Base-by-base conservation (phyloP, 352 stramenopile species). In the Phytophthora agathidicida region DNA sequence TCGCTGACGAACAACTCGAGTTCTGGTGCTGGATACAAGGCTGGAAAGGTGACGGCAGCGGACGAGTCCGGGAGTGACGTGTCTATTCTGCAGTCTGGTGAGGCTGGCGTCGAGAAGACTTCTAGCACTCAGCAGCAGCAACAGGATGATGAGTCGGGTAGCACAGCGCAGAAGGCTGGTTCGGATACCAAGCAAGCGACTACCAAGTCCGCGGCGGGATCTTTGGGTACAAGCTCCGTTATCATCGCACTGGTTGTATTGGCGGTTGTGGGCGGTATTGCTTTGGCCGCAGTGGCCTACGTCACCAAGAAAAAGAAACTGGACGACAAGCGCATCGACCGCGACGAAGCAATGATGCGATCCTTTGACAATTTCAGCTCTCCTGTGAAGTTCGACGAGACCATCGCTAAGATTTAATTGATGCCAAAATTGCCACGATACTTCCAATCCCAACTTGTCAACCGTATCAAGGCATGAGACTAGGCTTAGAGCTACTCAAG, bases 401-500 rank as follows among this genome's bases (percentile, higher is more conserved):
- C 54, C 41, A 77, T 77, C 32, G 68, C 68, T 39, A 57, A 65
- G 49, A 67, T 77, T 30, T 77, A 62, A 70, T n/a, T n/a, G n/a
- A n/a, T n/a, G 41, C 3, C n/a, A n/a, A 17, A 13, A 8, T 19
- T 44, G 31, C 41, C 32, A 61, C 32, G 9, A 38, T 43, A 24
- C 14, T 52, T 30, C 22, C 37, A 22, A 49, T 27, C 1, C 31
- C 33, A 35, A 20, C 11, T 37, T 39, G 41, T 48, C 24, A 11
- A 17, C 43, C 28, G 7, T 59, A 27, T 61, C 23, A 30, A 46
- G 19, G 44, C 8, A 30, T 35, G 30, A 3, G 20, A 33, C 39
- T 8, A 22, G 11, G 20, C 39, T 32, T 48, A 28, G 42, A n/a
- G 38, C 23, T 32, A 23, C 4, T 23, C 11, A 28, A 36, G 28